Evolutionary conservation across 352 stramenopile species (phyloP).

Genomic region (Phytophthora meadii): DNA sequence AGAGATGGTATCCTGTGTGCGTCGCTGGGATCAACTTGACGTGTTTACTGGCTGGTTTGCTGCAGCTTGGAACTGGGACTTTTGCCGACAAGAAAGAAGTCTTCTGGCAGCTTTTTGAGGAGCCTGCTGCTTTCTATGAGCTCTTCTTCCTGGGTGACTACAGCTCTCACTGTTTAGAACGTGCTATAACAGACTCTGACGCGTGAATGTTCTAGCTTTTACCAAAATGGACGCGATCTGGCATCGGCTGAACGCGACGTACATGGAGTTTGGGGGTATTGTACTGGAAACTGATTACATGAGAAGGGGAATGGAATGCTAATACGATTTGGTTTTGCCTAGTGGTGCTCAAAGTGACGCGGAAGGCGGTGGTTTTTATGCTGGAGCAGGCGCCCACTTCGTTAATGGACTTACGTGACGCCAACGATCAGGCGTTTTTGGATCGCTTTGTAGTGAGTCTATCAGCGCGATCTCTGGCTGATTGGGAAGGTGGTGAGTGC

Average conservation of each 20-base stretch:
- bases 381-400: slow-evolving; percentile 59
- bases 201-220: slow-evolving; percentile 44
- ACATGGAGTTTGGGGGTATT: slow-evolving; percentile 89
- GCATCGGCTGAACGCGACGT: slow-evolving; percentile 80
- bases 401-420: slow-evolving; percentile 60
- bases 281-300: not conserved
- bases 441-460: slow-evolving; percentile 74
- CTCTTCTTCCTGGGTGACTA: slow-evolving; percentile 66
- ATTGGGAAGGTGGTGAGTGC: slow-evolving; percentile 80
- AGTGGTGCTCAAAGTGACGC: slow-evolving; percentile 82
- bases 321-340: slow-evolving; percentile 9
- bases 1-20: slow-evolving; percentile 81
- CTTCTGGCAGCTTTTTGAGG: slow-evolving; percentile 84
- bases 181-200: too few species aligned
- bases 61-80: slow-evolving; percentile 72
- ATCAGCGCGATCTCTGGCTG: slow-evolving; percentile 53
- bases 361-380: slow-evolving; percentile 65
- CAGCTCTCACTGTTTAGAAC: too few species aligned
- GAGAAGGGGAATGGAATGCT: slow-evolving; percentile 6
- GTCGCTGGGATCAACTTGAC: slow-evolving; percentile 88
- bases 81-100: slow-evolving; percentile 46
- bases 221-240: slow-evolving; percentile 88
- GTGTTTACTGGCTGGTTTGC: slow-evolving; percentile 73
- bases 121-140: slow-evolving; percentile 86
- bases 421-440: slow-evolving; percentile 67